Evolutionary conservation across 2,329 filamentous ascomycete genomes (phyloP).

Genomic region (Colletotrichum filicis): DNA sequence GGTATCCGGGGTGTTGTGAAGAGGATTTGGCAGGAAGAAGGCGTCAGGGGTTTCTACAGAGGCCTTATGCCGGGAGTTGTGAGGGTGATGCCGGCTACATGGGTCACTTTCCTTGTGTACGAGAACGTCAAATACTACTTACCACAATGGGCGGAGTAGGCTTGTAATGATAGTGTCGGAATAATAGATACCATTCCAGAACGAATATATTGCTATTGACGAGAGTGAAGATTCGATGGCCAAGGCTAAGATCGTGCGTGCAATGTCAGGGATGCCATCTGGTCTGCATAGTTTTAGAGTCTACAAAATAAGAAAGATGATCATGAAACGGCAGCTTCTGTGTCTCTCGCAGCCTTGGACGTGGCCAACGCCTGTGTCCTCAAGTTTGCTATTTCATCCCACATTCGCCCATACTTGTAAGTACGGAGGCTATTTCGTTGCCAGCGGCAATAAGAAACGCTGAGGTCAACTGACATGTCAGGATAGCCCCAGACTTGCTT

Average conservation of each 20-base stretch:
- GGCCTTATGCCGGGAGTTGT: constrained; percentile 90
- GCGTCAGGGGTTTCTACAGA: constrained; percentile 87
- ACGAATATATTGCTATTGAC: neutral
- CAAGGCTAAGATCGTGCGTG: neutral
- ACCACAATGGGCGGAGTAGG: constrained; percentile 46
- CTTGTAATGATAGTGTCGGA: neutral
- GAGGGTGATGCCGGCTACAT: constrained; percentile 91
- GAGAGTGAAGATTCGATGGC: neutral
- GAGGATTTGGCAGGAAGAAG: constrained; percentile 84
- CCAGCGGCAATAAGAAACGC: neutral
- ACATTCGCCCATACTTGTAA: too few relatives aligned
- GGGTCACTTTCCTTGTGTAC: constrained; percentile 96
- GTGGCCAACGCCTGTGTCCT: neutral
- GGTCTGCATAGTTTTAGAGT: neutral
- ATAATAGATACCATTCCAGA: neutral
- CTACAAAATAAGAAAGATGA: neutral
- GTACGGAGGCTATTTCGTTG: neutral
- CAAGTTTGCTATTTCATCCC: neutral
- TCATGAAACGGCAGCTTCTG: neutral
- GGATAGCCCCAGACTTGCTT: too few relatives aligned
- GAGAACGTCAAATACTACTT: constrained; percentile 89
- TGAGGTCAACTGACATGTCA: neutral
- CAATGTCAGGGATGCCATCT: neutral
- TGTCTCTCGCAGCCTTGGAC: neutral
- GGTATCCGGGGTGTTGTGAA: constrained; percentile 76